phyloP scores from a whole-genome alignment of 1,139 yeast species.

The Arxiozyma slooffiae region DNA sequence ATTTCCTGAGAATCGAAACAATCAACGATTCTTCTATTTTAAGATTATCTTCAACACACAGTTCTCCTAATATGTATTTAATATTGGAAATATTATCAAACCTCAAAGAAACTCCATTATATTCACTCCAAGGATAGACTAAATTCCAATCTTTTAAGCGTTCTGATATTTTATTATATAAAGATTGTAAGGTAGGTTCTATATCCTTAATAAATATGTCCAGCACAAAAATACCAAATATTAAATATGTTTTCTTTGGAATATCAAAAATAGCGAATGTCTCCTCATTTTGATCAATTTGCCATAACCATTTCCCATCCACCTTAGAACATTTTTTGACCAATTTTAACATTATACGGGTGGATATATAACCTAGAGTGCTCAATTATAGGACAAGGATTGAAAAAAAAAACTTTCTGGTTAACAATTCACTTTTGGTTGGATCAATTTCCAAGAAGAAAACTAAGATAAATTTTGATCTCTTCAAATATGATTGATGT shows the following conservation, averaged over 20 bases:
- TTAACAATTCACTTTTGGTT: too few relatives aligned
- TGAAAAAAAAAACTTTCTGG: too few relatives aligned
- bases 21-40: conserved; percentile 26
- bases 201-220: conserved; percentile 16
- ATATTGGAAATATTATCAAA: conserved; percentile 4
- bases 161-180: conserved; percentile 18
- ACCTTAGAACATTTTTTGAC: too few relatives aligned
- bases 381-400: too few relatives aligned
- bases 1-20: conserved; percentile 34
- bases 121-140: conserved; percentile 37
- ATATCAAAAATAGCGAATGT: conserved; percentile 14
- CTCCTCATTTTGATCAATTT: conserved; percentile 14
- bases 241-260: conserved; percentile 16
- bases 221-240: conserved; percentile 25
- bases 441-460: too few relatives aligned
- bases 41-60: conserved; percentile 25
- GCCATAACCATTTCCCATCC: conserved; percentile 21
- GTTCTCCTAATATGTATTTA: conserved; percentile 20
- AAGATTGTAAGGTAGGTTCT: conserved; percentile 10
- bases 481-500: too few relatives aligned
- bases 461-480: too few relatives aligned
- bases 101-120: conserved; percentile 17
- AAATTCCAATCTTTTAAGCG: conserved; percentile 35
- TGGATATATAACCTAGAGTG: too few relatives aligned
- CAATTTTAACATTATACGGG: too few relatives aligned